phyloP scores from a whole-genome alignment of 495 filamentous ascomycete species.

The Podospora didyma region DNA sequence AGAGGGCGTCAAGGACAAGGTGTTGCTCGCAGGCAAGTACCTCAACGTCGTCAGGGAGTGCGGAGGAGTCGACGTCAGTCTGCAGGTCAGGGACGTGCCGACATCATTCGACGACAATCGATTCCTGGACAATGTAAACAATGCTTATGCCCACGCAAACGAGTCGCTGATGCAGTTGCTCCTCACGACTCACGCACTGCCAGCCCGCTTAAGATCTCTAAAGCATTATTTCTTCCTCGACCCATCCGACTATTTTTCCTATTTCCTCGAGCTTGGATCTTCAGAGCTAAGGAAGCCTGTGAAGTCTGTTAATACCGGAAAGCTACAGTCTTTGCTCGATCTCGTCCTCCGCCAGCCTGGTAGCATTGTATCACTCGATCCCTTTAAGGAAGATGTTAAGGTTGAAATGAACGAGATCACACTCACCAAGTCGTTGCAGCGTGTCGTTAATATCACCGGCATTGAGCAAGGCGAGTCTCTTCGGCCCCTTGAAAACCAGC shows the following conservation, averaged over 20 bases:
- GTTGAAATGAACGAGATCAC: conserved; percentile 94
- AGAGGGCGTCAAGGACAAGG: conserved; percentile 87
- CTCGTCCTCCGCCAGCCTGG: conserved; percentile 92
- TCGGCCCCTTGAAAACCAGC: conserved; percentile 44
- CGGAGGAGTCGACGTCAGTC: conserved; percentile 90
- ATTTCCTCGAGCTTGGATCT: conserved; percentile 86
- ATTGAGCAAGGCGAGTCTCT: conserved; percentile 80
- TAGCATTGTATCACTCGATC: conserved; percentile 87
- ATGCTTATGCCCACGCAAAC: conserved; percentile 92
- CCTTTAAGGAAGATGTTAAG: conserved; percentile 97
- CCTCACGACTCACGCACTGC: conserved; percentile 86
- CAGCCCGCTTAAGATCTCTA: conserved; percentile 76
- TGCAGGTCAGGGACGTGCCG: conserved; percentile 82
- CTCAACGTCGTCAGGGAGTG: conserved; percentile 97
- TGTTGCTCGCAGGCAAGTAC: conserved; percentile 93
- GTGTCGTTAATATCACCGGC: conserved; percentile 91
- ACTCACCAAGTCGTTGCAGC: conserved; percentile 88
- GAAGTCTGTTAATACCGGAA: conserved; percentile 81
- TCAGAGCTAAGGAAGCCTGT: conserved; percentile 87
- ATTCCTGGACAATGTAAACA: conserved; percentile 93
- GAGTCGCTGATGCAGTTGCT: conserved; percentile 87
- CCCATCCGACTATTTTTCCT: conserved; percentile 94
- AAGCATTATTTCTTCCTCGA: conserved; percentile 99
- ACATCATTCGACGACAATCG: conserved; percentile 84
- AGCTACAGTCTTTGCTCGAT: conserved; percentile 90